Evolutionary conservation across 2,329 filamentous ascomycete species (phyloP).

Genomic region (Tolypocladium cylindrosporum): DNA sequence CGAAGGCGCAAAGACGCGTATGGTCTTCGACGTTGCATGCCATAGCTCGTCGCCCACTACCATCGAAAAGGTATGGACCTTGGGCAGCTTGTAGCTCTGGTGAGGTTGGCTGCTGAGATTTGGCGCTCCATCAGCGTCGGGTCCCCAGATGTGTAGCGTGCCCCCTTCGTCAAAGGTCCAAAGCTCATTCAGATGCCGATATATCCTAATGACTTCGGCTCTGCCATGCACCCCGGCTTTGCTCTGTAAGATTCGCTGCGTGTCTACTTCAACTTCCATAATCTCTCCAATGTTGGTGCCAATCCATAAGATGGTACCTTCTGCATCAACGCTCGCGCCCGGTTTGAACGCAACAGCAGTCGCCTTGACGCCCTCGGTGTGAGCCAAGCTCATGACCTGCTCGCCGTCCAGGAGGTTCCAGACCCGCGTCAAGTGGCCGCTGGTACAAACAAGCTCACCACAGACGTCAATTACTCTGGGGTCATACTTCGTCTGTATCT

Average conservation of each 20-base stretch:
- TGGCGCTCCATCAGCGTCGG: constrained; percentile 61
- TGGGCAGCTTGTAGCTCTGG: constrained; percentile 67
- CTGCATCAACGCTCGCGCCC: constrained; percentile 63
- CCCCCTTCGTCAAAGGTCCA: constrained; percentile 93
- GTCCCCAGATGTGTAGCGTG: constrained; percentile 76
- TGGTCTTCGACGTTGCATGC: constrained; percentile 79
- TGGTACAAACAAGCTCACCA: constrained; percentile 78
- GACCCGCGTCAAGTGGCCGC: constrained; percentile 74
- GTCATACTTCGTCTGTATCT: constrained; percentile 80
- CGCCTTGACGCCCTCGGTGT: constrained; percentile 77
- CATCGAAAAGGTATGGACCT: constrained; percentile 79
- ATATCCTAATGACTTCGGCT: constrained; percentile 73
- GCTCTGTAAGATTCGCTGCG: constrained; percentile 58
- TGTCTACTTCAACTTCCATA: constrained; percentile 74
- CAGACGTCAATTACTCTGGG: constrained; percentile 79
- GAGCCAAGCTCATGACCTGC: constrained; percentile 66
- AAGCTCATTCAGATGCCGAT: constrained; percentile 76
- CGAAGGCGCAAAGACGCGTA: constrained; percentile 73
- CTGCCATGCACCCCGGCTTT: constrained; percentile 66
- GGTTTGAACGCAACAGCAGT: constrained; percentile 82
- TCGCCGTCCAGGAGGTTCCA: constrained; percentile 83
- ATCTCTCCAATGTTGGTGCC: constrained; percentile 84
- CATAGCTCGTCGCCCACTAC: constrained; percentile 78
- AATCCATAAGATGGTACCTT: constrained; percentile 78
- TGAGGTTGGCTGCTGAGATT: constrained; percentile 62